A percentile compares a stretch with the other conserved stretches of the same genome.
phyloP scores from a whole-genome alignment of 2,329 filamentous ascomycete genomes.

The Juglanconis oblonga region DNA sequence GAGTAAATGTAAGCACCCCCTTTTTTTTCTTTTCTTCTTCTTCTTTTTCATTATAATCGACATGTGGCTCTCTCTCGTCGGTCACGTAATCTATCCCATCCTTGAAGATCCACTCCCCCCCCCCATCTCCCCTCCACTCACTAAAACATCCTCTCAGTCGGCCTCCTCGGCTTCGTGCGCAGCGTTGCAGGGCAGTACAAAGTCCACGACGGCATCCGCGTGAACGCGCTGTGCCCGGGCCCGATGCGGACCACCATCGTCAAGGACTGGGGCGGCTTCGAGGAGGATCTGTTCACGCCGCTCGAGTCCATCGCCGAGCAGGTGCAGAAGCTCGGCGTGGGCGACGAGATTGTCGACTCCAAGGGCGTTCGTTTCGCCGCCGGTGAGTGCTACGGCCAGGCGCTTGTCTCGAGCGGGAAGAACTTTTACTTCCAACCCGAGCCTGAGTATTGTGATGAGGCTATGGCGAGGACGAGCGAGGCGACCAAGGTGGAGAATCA shows the following conservation, averaged over 20 bases:
- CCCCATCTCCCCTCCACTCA: background rate
- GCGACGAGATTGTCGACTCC: conserved; percentile 6
- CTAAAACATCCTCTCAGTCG: background rate
- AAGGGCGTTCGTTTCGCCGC: background rate
- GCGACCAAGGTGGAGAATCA: background rate
- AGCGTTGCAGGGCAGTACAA: conserved; percentile 2
- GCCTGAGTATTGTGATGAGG: conserved; percentile 3
- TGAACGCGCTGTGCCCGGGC: conserved; percentile 13
- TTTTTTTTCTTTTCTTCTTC: background rate
- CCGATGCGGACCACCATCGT: conserved; percentile 11
- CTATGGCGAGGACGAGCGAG: conserved; percentile 1
- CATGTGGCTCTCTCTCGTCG: too few species aligned
- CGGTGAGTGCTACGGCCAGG: conserved; percentile 8
- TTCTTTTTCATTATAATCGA: background rate
- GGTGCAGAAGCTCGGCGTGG: conserved; percentile 8
- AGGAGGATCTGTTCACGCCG: conserved; percentile 11
- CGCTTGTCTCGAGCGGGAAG: conserved; percentile 9
- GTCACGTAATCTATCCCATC: too few species aligned
- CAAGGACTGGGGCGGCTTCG: background rate
- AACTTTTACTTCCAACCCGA: conserved; percentile 5
- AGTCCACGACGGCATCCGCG: conserved; percentile 7
- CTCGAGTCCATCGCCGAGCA: background rate
- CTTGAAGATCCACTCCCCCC: background rate
- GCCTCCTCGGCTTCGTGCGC: conserved; percentile 10
- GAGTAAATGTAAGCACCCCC: conserved; percentile 10